A percentile compares a stretch with the other conserved stretches of the same genome.
Evolutionary conservation across 257 asterid species (phyloP).

Genomic region (Rubia yunnanensis): DNA sequence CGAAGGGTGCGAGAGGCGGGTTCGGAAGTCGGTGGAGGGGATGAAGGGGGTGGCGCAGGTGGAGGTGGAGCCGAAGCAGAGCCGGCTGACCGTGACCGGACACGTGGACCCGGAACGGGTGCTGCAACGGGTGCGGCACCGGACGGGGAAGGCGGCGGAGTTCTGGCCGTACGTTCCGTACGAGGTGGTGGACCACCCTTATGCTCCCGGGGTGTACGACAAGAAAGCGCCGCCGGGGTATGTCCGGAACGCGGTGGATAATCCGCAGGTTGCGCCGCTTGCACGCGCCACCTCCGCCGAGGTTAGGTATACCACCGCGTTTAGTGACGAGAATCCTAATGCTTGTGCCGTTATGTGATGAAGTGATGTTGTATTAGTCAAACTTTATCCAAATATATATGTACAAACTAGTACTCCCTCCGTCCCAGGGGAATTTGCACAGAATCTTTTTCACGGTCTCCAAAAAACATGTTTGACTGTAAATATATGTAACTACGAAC

Average conservation of each 20-base stretch:
- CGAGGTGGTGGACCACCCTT: slow-evolving; percentile 37
- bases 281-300: slow-evolving; percentile 37
- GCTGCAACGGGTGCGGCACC: slow-evolving; percentile 23
- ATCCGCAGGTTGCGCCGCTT: slow-evolving; percentile 19
- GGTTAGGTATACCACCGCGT: slow-evolving; percentile 30
- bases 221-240: slow-evolving; percentile 34
- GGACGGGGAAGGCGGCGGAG: slow-evolving; percentile 30
- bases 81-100: slow-evolving; percentile 27
- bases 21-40: slow-evolving; percentile 27
- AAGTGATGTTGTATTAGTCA: background rate
- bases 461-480: too few species aligned
- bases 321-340: slow-evolving; percentile 33
- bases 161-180: slow-evolving; percentile 40
- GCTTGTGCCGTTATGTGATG: slow-evolving; percentile 31
- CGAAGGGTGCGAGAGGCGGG: slow-evolving; percentile 33
- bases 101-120: slow-evolving; percentile 35
- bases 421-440: too few species aligned
- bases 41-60: slow-evolving; percentile 31
- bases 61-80: slow-evolving; percentile 32
- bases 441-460: too few species aligned
- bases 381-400: background rate
- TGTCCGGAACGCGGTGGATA: slow-evolving; percentile 21
- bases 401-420: too few species aligned
- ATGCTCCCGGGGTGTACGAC: slow-evolving; percentile 34
- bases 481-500: too few species aligned